Base-by-base conservation (phyloP, 2,329 filamentous ascomycete genomes). In the Verticillium albo-atrum region DNA sequence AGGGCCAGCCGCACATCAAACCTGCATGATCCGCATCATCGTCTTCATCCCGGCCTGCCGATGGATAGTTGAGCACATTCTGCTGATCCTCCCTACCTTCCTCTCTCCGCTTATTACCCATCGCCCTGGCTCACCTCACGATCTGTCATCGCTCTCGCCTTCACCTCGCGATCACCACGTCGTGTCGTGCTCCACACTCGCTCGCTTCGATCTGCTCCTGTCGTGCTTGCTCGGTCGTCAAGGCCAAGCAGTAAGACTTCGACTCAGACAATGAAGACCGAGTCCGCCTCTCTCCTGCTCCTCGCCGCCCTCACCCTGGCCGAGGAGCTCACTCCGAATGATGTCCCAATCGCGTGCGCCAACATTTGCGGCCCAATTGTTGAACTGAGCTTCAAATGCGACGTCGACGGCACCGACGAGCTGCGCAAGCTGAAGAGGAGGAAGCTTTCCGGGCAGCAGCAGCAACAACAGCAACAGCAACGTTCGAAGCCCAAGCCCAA, bases 281-380 rank as follows among this genome's bases (percentile, higher is more conserved):
- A 65, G 56, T 58, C 66, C 27, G 61, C 65, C 32, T 56, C 70
- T 60, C 66, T 67, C 60, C 61, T 72, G 57, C 57, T 71, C 42
- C 66, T 74, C 58, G 65, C 66, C 35, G 62, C 66, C n/a, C 53
- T 70, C 55, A 66, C 66, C 37, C 57, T 63, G 9, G 68, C 70
- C 27, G 70, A 73, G 34, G 68, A 68, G 30, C 65, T 78, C 35
- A 68, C 68, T 20, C 66, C 71, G 14, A 66, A 73, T 25, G 71
- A 75, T 27, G 72, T 78, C 17, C 75, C 75, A 32, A 60, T 76
- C 25, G 67, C 68, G 57, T 78, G 75, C 60, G 74, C 74, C 35
- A 72, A 71, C 42, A 77, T 78, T 56, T 78, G 75, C 66, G 75
- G 75, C 4, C 75, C 75, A 56, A 72, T 78, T 55, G 74, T 78